Base-by-base conservation (phyloP, 208 protist genomes). In the Angomonas deanei region DNA sequence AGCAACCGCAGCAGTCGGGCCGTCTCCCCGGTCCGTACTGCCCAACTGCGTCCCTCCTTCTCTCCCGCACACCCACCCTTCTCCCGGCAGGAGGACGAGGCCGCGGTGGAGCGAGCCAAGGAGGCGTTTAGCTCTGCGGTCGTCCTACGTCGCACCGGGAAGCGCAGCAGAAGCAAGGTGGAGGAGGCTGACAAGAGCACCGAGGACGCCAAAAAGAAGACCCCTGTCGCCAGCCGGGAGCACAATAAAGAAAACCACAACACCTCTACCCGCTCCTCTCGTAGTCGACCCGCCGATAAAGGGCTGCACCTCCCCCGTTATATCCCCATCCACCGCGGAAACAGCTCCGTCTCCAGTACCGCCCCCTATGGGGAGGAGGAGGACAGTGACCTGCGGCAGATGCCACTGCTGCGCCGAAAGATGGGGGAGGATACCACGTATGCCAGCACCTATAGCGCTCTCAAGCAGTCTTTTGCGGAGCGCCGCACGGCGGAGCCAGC, bases 81-180 rank as follows among this genome's bases (percentile, higher is more conserved):
- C 11, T 8, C 36, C 11, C 36, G 11, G 36, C 8, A 55, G 6
- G 72, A 78, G 32, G 62, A 76, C 26, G 46, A 72, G 28, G 68
- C 47, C n/a, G 76, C 72, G 0, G 50, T 83, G 19, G 64, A 59
- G 17, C 68, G 77, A 3, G 77, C 72, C 3, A 56, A 69, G 46
- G 72, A 73, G 10, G 72, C 69, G 1, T 62, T 83, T 17, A 70
- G 54, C 55, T 32, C 33, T 66, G 72, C 10, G 68, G 53, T 8
- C 33, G 68, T 83, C 6, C 64, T 78, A 36, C 63, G 69, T 23
- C 66, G 62, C 4, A 70, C 76, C 61, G 53, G 65, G 36, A 63
- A 39, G 34, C 27, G n/a, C 28, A 30, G 28, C 61, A 58, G 30
- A 21, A 8, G 2, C 8, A 19, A 23, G 6, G 19, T 31, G n/a